Evolutionary conservation across 805 yeast species (phyloP), one percentile per base, ranked within the genome.

Genomic region (Saturnispora ahearnii): DNA sequence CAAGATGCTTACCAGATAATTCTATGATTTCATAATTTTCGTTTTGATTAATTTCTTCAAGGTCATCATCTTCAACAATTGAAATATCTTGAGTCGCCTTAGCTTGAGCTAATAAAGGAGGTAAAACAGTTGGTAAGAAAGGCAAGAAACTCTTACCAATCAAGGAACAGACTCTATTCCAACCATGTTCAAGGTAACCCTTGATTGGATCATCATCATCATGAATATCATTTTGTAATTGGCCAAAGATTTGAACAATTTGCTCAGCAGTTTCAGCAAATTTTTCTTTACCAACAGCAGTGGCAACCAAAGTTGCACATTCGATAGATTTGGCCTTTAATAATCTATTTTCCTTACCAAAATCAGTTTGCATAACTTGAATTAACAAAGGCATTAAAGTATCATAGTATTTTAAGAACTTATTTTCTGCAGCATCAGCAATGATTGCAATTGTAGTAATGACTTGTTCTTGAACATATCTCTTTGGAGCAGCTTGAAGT

Each of bases 1-100:
- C 98, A 60, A 93, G 80, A 61, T 87, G 90, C 65, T 88, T 90
- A 48, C 98, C 99, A 30, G 87, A 81, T 42, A 90, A 72, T 57
- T 88, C 88, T 49, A 93, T 82, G 43, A 93, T 93, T 61, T 93
- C 98, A 93, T 96, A 93, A 54, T 89, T 96, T 48, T 89, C 95
- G 59, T 87, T 86, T 60, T 81, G 82, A 58, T 81, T 84, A 55
- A 79, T 79, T 56, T 86, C 87, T 45, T 86, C 93, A 30, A 81
- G 77, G 50, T 95, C 95, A 52, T 84, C 90, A 56, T 90, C 96
- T 58, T 91, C 98, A 48, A 93, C 77, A 43, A 93, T 70, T 38
- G 91, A 83, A 51, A 91, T 81, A 63, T 89, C 96, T 60, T 91
- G 96, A 21, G 88, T 77, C 11, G 93, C 90, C 62, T 82, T 87